Base-by-base conservation (phyloP, 140 eudicot species). In the Bidens hawaiensis region DNA sequence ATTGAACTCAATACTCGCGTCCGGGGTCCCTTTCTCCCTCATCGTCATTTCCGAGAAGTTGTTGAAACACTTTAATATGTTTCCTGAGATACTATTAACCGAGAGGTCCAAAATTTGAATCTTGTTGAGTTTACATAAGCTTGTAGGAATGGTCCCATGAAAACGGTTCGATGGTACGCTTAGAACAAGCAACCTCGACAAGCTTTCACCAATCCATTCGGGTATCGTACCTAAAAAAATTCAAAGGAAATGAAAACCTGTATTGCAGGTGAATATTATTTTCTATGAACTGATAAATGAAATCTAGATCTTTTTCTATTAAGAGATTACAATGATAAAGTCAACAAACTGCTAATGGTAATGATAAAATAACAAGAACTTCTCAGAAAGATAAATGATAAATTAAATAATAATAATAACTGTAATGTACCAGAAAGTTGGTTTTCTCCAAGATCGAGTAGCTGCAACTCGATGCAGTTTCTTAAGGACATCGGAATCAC, bases 391-490 rank as follows among this genome's bases (percentile, higher is more conserved):
- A 30, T 30, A 30, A 30, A 30, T 30, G 36, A 30, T 8, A 30
- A 0, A 30, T 7, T 14, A 34, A n/a, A n/a, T n/a, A n/a, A n/a
- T n/a, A n/a, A n/a, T n/a, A n/a, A n/a, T n/a, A n/a, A n/a, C n/a
- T n/a, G n/a, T n/a, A n/a, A n/a, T n/a, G 42, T 34, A 30, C 82
- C 93, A 0, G 67, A 38, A 7, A 84, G 42, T 43, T 56, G 9
- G 28, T 84, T 84, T 18, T 60, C 69, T 21, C 83, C 83, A 27
- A 78, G 21, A 73, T 85, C 94, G 30, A 85, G 58, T 23, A 78
- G 65, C 23, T 15, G 28, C 36, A 85, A 33, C 1, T 19, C 33
- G 0, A 15, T 49, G 69, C 77, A 75, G 27, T 78, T 78, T 14
- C 46, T 62, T 61, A 85, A 57, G 6, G 85, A 51, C 4, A 43